A percentile compares a stretch with the other conserved stretches of the same genome.
Evolutionary conservation across 1,284 basidiomycete species (phyloP).

Genomic region (Tilletia setariae): DNA sequence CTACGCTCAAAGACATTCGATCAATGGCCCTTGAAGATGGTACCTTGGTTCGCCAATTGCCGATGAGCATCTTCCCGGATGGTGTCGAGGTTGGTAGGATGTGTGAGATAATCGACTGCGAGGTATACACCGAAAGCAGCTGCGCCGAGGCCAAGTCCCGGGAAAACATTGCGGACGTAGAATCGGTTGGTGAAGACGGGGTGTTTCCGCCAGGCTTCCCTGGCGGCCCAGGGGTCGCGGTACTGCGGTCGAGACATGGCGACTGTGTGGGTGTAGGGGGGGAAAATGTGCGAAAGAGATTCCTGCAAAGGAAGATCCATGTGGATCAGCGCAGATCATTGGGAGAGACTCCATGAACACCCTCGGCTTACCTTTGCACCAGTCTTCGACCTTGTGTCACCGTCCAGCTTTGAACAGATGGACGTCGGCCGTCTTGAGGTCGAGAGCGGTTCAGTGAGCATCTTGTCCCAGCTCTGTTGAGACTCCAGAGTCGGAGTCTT

Average conservation of each 20-base stretch:
- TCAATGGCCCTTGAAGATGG: not conserved
- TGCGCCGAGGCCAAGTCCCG: constrained; percentile 47
- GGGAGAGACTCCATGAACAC: no score
- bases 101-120: constrained; percentile 39
- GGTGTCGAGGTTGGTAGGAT: constrained; percentile 49
- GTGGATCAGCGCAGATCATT: no score
- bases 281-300: not conserved
- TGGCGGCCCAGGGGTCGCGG: constrained; percentile 52
- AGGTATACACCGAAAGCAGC: constrained; percentile 45
- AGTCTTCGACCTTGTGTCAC: no score
- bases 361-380: no score
- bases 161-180: constrained; percentile 48
- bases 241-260: constrained; percentile 40
- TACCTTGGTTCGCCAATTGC: constrained; percentile 26
- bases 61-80: constrained; percentile 46
- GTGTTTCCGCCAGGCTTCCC: constrained; percentile 54
- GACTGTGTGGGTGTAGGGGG: constrained; percentile 3
- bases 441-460: no score
- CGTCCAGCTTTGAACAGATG: no score
- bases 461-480: no score
- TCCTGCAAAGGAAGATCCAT: no score
- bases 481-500: no score
- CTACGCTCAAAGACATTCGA: not conserved
- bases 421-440: no score
- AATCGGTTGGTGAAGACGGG: constrained; percentile 51